Percentiles rank a stretch among this genome's conserved stretches.
These are phyloP conservation scores for Colletotrichum sojae DNA, from an alignment of 2,329 filamentous ascomycete genomes.

Conservation along the genomic window DNA sequence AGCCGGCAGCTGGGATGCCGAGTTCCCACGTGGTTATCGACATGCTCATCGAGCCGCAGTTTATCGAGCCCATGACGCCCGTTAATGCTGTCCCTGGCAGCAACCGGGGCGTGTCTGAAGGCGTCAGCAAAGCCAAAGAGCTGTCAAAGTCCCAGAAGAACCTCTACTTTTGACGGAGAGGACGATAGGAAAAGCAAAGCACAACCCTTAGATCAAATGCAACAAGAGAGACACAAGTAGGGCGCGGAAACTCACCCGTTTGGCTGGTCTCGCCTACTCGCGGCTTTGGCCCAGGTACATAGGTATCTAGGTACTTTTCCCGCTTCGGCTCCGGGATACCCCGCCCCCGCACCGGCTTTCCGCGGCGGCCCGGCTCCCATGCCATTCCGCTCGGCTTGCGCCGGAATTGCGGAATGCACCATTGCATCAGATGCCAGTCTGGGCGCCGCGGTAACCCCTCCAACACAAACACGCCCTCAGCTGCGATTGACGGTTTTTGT, in stretches of 20 bases:
- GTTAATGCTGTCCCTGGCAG: neutral
- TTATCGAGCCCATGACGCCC: slow-evolving; percentile 22
- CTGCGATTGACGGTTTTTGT: neutral
- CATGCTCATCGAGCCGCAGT: slow-evolving; percentile 27
- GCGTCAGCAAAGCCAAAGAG: slow-evolving; percentile 29
- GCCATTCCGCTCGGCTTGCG: slow-evolving; percentile 41
- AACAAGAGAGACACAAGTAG: neutral
- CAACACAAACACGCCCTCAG: slow-evolving; percentile 33
- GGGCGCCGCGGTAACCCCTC: neutral
- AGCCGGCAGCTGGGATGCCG: neutral
- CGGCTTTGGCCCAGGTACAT: slow-evolving; percentile 24
- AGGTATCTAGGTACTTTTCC: slow-evolving; percentile 2
- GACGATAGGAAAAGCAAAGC: neutral
- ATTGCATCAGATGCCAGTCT: neutral
- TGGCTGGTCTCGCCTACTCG: slow-evolving; percentile 15
- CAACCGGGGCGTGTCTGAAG: neutral
- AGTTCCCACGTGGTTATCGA: neutral
- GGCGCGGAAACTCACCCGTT: neutral
- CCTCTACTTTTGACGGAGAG: slow-evolving; percentile 29
- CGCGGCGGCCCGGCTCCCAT: slow-evolving; percentile 31
- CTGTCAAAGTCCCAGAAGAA: slow-evolving; percentile 35
- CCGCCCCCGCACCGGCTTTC: slow-evolving; percentile 36
- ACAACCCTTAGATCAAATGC: neutral
- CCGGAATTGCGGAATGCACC: slow-evolving; percentile 39
- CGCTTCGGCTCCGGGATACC: slow-evolving; percentile 24